These are phyloP conservation scores for Fusarium sp. DNA, from an alignment of 2,329 filamentous ascomycete species.

Conservation along the genomic window DNA sequence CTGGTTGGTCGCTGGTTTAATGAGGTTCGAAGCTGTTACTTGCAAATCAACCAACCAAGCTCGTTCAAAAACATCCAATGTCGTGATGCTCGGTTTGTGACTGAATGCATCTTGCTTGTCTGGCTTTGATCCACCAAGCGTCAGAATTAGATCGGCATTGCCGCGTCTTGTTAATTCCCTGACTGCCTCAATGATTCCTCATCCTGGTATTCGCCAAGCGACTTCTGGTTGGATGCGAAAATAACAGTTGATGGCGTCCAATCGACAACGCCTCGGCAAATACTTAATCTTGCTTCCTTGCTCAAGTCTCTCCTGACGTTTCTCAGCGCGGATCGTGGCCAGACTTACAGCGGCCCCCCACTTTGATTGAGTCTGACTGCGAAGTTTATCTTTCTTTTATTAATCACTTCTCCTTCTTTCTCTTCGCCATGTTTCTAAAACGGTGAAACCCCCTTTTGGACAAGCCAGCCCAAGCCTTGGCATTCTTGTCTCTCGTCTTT, in stretches of 20 bases:
- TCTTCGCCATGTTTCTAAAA: neutral
- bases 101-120: conserved; percentile 4
- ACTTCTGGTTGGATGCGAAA: neutral
- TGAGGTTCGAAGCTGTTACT: neutral
- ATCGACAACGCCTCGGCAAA: neutral
- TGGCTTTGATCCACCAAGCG: neutral
- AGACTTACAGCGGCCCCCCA: neutral
- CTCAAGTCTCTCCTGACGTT: conserved; percentile 10
- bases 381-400: neutral
- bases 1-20: conserved; percentile 5
- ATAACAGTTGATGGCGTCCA: neutral
- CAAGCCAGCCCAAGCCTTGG: neutral
- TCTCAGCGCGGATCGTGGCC: neutral
- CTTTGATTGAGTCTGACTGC: neutral
- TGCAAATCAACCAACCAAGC: neutral
- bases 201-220: conserved; percentile 9
- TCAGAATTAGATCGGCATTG: conserved; percentile 13
- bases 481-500: neutral
- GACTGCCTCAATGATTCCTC: neutral
- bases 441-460: conserved; percentile 3
- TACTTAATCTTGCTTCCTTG: conserved; percentile 1
- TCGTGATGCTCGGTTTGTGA: neutral
- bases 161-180: neutral
- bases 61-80: neutral
- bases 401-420: neutral